A percentile compares a stretch with the other conserved stretches of the same genome.
These are phyloP conservation scores for Petunia axillaris DNA, from an alignment of 257 asterid genomes.

Conservation along the genomic window DNA sequence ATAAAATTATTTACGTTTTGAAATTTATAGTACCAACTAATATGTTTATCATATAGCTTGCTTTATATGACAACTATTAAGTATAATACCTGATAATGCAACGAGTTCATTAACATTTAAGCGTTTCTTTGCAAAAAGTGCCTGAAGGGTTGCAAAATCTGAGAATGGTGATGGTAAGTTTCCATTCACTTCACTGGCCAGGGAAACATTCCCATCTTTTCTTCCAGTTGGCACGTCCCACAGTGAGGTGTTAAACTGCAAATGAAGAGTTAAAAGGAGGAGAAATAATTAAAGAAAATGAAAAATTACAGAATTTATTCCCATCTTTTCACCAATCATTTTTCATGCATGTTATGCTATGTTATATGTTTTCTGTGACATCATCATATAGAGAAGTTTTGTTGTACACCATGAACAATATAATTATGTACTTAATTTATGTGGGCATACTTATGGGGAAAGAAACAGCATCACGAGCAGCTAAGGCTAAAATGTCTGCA, in stretches of 20 bases:
- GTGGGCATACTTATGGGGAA: conserved; percentile 11
- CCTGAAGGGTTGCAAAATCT: conserved; percentile 45
- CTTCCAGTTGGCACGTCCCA: conserved; percentile 58
- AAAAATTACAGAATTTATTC: background rate
- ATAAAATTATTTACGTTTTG: background rate
- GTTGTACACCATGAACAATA: too few species aligned
- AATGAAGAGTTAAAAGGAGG: background rate
- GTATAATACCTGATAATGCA: conserved; percentile 49
- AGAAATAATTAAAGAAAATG: too few species aligned
- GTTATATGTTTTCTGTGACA: too few species aligned
- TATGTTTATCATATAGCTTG: background rate
- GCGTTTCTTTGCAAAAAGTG: conserved; percentile 38
- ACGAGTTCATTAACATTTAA: conserved; percentile 54
- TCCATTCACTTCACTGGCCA: conserved; percentile 34
- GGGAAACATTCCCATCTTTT: conserved; percentile 58
- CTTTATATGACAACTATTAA: background rate
- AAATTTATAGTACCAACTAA: too few species aligned
- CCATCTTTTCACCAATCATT: too few species aligned
- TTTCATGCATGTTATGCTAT: too few species aligned
- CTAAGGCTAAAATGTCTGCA: conserved; percentile 42
- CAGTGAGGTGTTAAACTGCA: conserved; percentile 34
- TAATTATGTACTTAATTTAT: too few species aligned
- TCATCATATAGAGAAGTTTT: too few species aligned
- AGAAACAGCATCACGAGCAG: conserved; percentile 41
- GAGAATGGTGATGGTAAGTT: conserved; percentile 48